These are phyloP conservation scores for Cryptococcus sp. DNA, from an alignment of 1,284 basidiomycete species.

Conservation along the genomic window DNA sequence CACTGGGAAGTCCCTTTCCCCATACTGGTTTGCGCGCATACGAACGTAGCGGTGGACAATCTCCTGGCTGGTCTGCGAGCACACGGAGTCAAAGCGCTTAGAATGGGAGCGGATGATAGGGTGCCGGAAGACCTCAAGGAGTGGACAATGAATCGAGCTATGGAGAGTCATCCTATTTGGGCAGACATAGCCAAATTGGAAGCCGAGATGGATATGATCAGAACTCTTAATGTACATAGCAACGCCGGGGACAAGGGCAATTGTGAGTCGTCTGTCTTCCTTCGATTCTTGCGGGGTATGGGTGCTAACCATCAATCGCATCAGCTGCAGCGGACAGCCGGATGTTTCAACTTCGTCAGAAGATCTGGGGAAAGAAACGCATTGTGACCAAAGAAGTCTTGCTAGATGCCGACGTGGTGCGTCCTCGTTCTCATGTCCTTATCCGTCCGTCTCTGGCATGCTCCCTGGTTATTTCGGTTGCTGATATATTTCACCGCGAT, in stretches of 20 bases:
- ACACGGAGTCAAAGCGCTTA: conserved; percentile 70
- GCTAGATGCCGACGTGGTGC: conserved; percentile 68
- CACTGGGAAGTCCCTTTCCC: conserved; percentile 83
- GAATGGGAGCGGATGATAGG: conserved; percentile 69
- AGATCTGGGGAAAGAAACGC: conserved; percentile 28
- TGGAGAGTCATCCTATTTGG: conserved; percentile 65
- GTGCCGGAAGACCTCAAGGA: conserved; percentile 62
- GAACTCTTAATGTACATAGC: neutral
- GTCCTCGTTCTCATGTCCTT: conserved; percentile 38
- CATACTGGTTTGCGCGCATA: conserved; percentile 85
- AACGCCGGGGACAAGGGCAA: too few relatives aligned
- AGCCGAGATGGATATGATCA: conserved; percentile 21
- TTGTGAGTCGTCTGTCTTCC: conserved; percentile 5
- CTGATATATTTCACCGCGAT: neutral
- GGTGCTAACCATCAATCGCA: too few relatives aligned
- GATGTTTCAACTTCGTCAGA: conserved; percentile 55
- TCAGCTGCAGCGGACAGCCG: conserved; percentile 50
- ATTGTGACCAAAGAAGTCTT: conserved; percentile 59
- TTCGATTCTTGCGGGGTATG: too few relatives aligned
- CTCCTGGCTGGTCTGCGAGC: conserved; percentile 67
- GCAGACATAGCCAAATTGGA: conserved; percentile 53
- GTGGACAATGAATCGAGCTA: conserved; percentile 67
- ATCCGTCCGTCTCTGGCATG: too few relatives aligned
- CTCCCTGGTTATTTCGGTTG: neutral
- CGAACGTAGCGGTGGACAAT: conserved; percentile 93